phyloP scores from a whole-genome alignment of 108 stramenopile genomes.

The Mediolabrus comicus region DNA sequence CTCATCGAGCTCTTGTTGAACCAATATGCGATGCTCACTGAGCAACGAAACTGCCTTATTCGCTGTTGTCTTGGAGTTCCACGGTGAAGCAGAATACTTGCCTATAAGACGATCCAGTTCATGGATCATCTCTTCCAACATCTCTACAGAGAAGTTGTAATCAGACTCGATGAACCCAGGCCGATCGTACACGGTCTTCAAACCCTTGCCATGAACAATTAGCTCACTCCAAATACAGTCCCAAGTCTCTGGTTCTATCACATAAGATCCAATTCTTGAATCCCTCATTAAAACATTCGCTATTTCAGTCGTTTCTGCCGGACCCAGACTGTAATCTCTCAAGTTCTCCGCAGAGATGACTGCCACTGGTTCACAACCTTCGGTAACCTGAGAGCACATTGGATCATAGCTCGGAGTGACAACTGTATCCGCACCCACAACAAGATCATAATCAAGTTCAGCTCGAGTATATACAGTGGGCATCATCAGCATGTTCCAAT shows the following conservation, averaged over 20 bases:
- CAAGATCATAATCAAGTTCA: conserved; percentile 25
- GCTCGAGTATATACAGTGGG: conserved; percentile 11
- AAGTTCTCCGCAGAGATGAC: conserved; percentile 43
- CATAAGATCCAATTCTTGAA: conserved; percentile 16
- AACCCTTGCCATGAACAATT: conserved; percentile 25
- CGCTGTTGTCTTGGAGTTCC: conserved; percentile 21
- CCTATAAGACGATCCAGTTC: conserved; percentile 26
- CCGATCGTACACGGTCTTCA: conserved; percentile 11
- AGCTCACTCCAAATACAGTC: conserved; percentile 38
- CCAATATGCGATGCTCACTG: conserved; percentile 10
- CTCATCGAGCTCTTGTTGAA: conserved; percentile 25
- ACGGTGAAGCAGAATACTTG: conserved; percentile 24
- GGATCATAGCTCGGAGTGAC: conserved; percentile 41
- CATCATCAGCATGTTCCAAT: conserved; percentile 43
- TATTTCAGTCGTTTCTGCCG: conserved; percentile 18
- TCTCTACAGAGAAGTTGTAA: conserved; percentile 3
- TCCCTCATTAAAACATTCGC: conserved; percentile 10
- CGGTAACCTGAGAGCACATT: conserved; percentile 21
- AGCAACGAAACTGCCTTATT: conserved; percentile 29
- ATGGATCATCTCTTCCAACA: conserved; percentile 28
- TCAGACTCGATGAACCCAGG: background rate
- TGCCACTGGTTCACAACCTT: conserved; percentile 42
- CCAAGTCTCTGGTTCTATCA: conserved; percentile 42
- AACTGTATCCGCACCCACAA: conserved; percentile 21
- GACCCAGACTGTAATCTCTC: conserved; percentile 6